Conservation (phyloP, 306 rosid species). For the Calophaca sinica region DNA sequence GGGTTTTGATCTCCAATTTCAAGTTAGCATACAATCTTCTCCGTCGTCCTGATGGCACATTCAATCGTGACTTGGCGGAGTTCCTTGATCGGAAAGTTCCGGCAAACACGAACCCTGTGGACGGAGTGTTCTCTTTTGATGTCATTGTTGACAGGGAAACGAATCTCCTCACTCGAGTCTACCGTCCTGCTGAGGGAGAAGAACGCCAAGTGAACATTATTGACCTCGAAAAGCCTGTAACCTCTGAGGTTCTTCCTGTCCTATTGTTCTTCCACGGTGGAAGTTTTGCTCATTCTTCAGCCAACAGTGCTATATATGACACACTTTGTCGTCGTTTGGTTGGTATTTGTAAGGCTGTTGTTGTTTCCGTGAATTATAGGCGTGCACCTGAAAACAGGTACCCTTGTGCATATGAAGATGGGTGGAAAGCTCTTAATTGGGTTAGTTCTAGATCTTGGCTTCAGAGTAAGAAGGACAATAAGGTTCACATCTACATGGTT, state of each 20-base stretch:
- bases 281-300: conserved; percentile 95
- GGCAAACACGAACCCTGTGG: conserved; percentile 76
- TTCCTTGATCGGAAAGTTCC: conserved; percentile 87
- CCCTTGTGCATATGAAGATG: conserved; percentile 97
- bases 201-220: conserved; percentile 50
- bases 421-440: conserved; percentile 91
- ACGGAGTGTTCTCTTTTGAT: conserved; percentile 87
- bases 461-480: conserved; percentile 75
- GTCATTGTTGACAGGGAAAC: conserved; percentile 76
- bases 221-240: conserved; percentile 79
- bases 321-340: conserved; percentile 86
- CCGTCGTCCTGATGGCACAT: conserved; percentile 96
- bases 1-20: conserved; percentile 97
- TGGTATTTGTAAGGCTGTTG: conserved; percentile 84
- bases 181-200: conserved; percentile 71
- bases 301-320: conserved; percentile 91
- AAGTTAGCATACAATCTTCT: conserved; percentile 96
- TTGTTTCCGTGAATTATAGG: conserved; percentile 86
- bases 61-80: conserved; percentile 96
- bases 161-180: conserved; percentile 71
- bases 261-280: conserved; percentile 96
- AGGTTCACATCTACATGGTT: conserved; percentile 80
- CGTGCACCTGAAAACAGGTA: conserved; percentile 85
- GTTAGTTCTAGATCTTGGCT: conserved; percentile 85
- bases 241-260: conserved; percentile 72